phyloP scores from a whole-genome alignment of 106 monocot genomes.

The Narthecium ossifragum region DNA sequence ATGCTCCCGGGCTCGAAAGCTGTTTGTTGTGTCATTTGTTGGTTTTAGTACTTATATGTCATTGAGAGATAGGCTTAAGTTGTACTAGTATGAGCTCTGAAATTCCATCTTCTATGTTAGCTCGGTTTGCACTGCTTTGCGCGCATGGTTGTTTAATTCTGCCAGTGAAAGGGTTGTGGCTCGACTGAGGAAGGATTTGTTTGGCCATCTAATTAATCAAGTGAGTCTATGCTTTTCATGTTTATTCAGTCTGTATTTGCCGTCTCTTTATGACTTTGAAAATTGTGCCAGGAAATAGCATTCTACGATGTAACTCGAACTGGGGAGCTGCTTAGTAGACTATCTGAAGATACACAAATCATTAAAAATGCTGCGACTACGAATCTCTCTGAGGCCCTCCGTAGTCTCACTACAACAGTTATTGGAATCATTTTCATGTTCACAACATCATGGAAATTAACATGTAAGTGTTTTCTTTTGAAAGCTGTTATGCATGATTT shows the following conservation, averaged over 20 bases:
- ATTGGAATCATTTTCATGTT: conserved; percentile 97
- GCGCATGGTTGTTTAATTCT: conserved; percentile 94
- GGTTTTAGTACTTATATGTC: too few species aligned
- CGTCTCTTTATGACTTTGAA: neutral
- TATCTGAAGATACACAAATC: conserved; percentile 98
- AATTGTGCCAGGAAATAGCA: conserved; percentile 79
- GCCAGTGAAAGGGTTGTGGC: conserved; percentile 99
- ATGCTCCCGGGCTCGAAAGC: too few species aligned
- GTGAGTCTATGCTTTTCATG: conserved; percentile 28
- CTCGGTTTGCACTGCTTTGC: conserved; percentile 69
- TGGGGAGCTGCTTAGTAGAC: conserved; percentile 93
- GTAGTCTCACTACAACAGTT: conserved; percentile 68
- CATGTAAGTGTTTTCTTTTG: conserved; percentile 68
- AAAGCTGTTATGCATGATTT: too few species aligned
- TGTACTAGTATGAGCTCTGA: too few species aligned
- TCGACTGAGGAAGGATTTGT: conserved; percentile 85
- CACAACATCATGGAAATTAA: conserved; percentile 90
- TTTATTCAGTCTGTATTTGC: too few species aligned
- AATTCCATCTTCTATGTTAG: conserved; percentile 43
- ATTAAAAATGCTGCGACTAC: conserved; percentile 99
- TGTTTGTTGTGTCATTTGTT: too few species aligned
- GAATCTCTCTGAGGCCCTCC: conserved; percentile 90
- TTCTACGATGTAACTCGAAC: conserved; percentile 97
- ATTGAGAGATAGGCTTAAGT: too few species aligned
- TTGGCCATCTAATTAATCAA: conserved; percentile 85